Evolutionary conservation across 2,329 filamentous ascomycete species (phyloP).

Genomic region (Tolypocladium tropicale): DNA sequence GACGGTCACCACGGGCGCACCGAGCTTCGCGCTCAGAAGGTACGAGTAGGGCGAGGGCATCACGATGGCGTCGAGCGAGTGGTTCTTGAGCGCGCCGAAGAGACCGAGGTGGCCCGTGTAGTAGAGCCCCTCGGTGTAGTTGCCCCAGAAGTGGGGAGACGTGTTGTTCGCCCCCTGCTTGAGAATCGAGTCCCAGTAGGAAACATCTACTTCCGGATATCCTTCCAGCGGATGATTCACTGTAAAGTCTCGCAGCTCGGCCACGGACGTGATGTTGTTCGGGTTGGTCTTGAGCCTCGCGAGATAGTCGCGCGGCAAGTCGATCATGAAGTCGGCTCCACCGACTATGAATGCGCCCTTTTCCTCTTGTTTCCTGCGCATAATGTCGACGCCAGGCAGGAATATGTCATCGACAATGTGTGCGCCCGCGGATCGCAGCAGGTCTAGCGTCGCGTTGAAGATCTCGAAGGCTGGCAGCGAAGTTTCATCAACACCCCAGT

Average conservation of each 20-base stretch:
- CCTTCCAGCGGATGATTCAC: not conserved
- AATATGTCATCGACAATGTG: too few species aligned
- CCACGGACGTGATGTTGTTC: not conserved
- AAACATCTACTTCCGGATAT: not conserved
- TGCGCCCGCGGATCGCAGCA: too few species aligned
- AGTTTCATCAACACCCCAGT: too few species aligned
- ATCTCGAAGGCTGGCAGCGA: too few species aligned
- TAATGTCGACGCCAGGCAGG: too few species aligned
- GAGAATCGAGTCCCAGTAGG: not conserved
- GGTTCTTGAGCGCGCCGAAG: not conserved
- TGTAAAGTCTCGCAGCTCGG: not conserved
- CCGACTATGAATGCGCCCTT: too few species aligned
- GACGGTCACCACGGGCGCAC: not conserved
- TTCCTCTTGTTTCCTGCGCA: too few species aligned
- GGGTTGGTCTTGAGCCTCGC: too few species aligned
- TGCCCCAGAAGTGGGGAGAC: not conserved
- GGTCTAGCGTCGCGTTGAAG: too few species aligned
- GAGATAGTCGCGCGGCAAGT: too few species aligned
- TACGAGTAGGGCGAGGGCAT: not conserved
- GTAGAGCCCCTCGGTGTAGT: not conserved
- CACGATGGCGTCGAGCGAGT: not conserved
- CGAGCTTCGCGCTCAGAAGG: not conserved
- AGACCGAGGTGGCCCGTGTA: not conserved
- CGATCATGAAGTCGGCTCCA: too few species aligned
- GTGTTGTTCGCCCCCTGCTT: not conserved